Base-by-base conservation (phyloP, 2,329 filamentous ascomycete genomes). In the Scleromitrula shiraiana region DNA sequence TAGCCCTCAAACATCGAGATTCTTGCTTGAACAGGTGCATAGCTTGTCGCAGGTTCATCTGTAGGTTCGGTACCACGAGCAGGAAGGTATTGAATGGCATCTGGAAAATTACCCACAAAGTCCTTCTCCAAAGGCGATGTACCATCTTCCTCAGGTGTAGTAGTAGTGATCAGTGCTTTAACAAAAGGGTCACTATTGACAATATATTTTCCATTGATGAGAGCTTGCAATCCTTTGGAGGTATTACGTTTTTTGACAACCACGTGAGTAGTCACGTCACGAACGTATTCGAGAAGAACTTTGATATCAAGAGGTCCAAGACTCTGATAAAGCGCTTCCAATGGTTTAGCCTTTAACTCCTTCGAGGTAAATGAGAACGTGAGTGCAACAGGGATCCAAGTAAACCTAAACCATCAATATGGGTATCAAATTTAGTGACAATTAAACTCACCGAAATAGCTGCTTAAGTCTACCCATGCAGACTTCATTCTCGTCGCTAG, bases 271-370 rank as follows among this genome's bases (percentile, higher is more conserved):
- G 91, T 96, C 23, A 76, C 69, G 14, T 70, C 74, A 22, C 75
- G 69, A 20, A 85, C 69, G 64, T 88, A 96, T 4, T 89, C 82
- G 36, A 78, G 73, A 12, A 85, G 70, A 12, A 88, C 82, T 65
- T 96, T 97, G 65, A 97, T 83, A 62, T 95, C 93, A n/a, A 95
- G 74, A 37, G 83, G 78, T 62, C 94, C 88, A 15, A 97, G 77
- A 45, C 75, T 75, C 26, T 76, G 69, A 53, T 78, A 78, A 22
- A 89, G 74, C 15, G 70, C 70, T 2, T 71, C 68, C 46, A 90
- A 71, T 2, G 83, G 79, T 57, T 83, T 79, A 51, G 74, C 72
- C 55, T 82, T 86, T 27, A 82, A 68, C 57, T 88, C 82, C 56
- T 83, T 85, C 49, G 75, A 77, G 7, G 83, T 81, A 50, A 87